Evolutionary conservation across 2,329 filamentous ascomycete species (phyloP).

Genomic region (Fusarium veterinarium): DNA sequence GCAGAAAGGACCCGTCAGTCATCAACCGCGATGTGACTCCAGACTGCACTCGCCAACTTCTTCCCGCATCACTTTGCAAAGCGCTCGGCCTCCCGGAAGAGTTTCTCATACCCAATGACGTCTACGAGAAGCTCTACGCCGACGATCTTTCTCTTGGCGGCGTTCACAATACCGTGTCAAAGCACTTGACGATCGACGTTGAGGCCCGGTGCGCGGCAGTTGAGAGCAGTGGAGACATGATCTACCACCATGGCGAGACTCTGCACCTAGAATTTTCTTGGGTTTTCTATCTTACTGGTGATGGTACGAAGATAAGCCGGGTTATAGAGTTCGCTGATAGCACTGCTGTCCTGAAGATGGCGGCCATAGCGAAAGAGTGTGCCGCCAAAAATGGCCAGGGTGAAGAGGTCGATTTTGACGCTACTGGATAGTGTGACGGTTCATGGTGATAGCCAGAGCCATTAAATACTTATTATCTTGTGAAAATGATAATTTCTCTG

Average conservation of each 20-base stretch:
- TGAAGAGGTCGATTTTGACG: not conserved
- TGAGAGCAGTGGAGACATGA: slow-evolving; percentile 16
- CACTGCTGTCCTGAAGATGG: not conserved
- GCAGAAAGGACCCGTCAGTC: slow-evolving; percentile 1
- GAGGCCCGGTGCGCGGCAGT: slow-evolving; percentile 13
- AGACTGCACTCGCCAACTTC: slow-evolving; percentile 24
- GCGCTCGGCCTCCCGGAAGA: slow-evolving; percentile 4
- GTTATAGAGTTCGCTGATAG: slow-evolving; percentile 29
- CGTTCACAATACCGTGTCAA: not conserved
- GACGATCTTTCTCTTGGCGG: slow-evolving; percentile 19
- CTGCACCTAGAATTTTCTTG: slow-evolving; percentile 12
- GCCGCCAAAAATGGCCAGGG: not conserved
- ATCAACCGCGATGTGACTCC: slow-evolving; percentile 27
- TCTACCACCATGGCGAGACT: slow-evolving; percentile 12
- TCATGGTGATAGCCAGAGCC: not conserved
- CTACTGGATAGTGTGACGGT: not conserved
- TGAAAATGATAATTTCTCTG: not conserved
- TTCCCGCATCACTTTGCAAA: slow-evolving; percentile 17
- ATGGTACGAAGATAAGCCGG: slow-evolving; percentile 24
- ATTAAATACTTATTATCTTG: not conserved
- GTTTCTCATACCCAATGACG: slow-evolving; percentile 13
- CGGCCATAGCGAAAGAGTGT: slow-evolving; percentile 1
- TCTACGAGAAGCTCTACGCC: slow-evolving; percentile 15
- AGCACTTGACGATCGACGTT: slow-evolving; percentile 13
- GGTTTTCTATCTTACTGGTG: slow-evolving; percentile 13